Conservation (phyloP, 345 rosid species). For the Diplotaxis tenuifolia region DNA sequence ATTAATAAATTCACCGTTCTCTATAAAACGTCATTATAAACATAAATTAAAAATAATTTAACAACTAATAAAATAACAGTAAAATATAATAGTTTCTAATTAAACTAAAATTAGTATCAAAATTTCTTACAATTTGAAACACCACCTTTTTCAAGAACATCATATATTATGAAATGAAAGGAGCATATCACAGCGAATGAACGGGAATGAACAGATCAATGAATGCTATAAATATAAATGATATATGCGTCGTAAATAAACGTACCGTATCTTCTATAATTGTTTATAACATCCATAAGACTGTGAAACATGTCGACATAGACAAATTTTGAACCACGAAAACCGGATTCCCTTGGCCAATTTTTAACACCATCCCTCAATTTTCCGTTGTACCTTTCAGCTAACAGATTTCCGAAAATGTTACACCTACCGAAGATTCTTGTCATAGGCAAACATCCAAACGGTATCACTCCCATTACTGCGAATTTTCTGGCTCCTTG, state of each 20-base stretch:
- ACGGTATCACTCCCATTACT: constrained; percentile 37
- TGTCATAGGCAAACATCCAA: constrained; percentile 38
- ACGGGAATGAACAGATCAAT: not conserved
- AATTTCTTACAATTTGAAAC: not conserved
- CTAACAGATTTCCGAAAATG: not conserved
- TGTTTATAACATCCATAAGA: constrained; percentile 49
- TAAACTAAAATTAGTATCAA: not conserved
- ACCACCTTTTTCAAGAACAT: not conserved
- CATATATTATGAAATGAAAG: not conserved
- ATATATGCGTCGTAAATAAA: constrained; percentile 1
- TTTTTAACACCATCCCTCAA: not conserved
- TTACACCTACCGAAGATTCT: constrained; percentile 16
- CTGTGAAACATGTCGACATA: constrained; percentile 55
- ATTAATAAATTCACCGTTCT: not conserved
- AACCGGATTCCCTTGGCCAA: constrained; percentile 12
- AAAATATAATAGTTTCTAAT: not conserved
- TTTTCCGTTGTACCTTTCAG: constrained; percentile 28
- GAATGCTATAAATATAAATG: not conserved
- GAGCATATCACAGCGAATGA: not conserved
- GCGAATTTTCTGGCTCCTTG: constrained; percentile 37
- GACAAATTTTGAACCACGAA: constrained; percentile 37
- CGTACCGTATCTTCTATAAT: constrained; percentile 55
- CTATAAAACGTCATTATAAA: not conserved
- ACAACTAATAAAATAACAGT: not conserved
- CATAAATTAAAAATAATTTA: not conserved